Conservation (phyloP, 2,329 filamentous ascomycete genomes). For the Leptographium wingfieldii region DNA sequence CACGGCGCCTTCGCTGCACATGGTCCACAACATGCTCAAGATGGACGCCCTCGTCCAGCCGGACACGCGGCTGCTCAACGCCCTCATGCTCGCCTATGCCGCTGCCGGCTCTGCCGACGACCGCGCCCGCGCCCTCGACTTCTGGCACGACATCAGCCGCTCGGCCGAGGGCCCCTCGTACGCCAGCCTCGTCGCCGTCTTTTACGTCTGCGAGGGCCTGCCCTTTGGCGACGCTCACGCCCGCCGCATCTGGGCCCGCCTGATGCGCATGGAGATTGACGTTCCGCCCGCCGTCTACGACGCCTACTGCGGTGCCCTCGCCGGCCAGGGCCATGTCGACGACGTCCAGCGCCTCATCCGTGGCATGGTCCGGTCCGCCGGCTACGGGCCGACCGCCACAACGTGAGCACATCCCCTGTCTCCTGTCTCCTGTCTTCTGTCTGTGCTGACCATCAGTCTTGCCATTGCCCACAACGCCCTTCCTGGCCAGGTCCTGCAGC, state of each 20-base stretch:
- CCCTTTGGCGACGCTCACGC: conserved; percentile 46
- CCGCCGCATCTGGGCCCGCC: conserved; percentile 56
- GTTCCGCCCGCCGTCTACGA: conserved; percentile 62
- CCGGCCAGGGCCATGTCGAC: conserved; percentile 57
- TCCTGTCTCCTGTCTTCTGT: not conserved
- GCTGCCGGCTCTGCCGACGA: conserved; percentile 55
- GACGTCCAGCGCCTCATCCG: conserved; percentile 54
- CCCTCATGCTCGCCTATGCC: conserved; percentile 76
- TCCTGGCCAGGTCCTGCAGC: conserved; percentile 51
- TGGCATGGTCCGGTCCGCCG: conserved; percentile 53
- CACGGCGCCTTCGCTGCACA: conserved; percentile 33
- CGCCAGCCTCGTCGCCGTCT: conserved; percentile 65
- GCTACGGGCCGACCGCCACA: conserved; percentile 51
- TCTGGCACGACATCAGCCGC: conserved; percentile 75
- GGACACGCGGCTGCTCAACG: conserved; percentile 66
- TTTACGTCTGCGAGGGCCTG: conserved; percentile 60
- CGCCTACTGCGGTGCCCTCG: conserved; percentile 65
- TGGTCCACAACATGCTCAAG: conserved; percentile 88
- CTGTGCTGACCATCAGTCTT: conserved; percentile 41
- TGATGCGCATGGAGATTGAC: conserved; percentile 64
- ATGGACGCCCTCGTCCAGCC: conserved; percentile 73
- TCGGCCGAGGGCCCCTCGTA: conserved; percentile 80
- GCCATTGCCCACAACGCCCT: conserved; percentile 66
- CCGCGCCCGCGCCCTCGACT: conserved; percentile 55
- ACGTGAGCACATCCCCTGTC: conserved; percentile 44